Evolutionary conservation across 1,139 yeast genomes (phyloP), one percentile per base, ranked within the genome.

Genomic region (Debaryomyces singareniensis): DNA sequence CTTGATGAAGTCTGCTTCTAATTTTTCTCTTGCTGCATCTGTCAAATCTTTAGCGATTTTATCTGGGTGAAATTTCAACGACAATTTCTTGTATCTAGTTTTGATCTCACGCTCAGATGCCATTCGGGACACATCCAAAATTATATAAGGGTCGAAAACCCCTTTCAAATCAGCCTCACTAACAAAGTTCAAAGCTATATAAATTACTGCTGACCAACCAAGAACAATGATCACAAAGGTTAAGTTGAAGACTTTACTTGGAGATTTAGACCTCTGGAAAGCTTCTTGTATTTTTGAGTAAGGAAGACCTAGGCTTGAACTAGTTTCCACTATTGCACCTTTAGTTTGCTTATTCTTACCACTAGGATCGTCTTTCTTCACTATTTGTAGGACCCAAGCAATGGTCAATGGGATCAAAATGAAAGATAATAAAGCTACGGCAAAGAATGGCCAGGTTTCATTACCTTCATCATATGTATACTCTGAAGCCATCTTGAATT

Each of bases 401-500:
- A 76, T 41, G 1, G 96, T 81, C 35, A 75, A 50, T 4, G 97
- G 96, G 26, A 86, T 56, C 38, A 86, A 68, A 16, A 78, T 72
- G 34, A 65, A 61, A 24, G 61, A 46, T 31, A 83, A 62, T 34
- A 87, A 61, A 2, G 97, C 91, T 49, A 85, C 61, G 34, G 82
- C 75, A 50, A 89, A 91, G 53, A 81, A 87, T 26, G 98, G 98
- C 97, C 97, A 91, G 5, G 95, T 87, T 48, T 86, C 95, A 27
- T 91, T 78, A 45, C 78, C 76, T 54, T 87, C 97, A 60, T 91
- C 98, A 56, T 89, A 91, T 36, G 74, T 78, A 47, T 79, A 79
- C 53, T 68, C 68, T 32, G 78, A 64, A 27, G 55, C 47, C 47
- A 43, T 43, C 27, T 24, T 30, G 25, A 16, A 24, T n/a, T n/a